These are phyloP conservation scores for Barnettozyma vustinii DNA, from an alignment of 805 yeast genomes.

Conservation along the genomic window DNA sequence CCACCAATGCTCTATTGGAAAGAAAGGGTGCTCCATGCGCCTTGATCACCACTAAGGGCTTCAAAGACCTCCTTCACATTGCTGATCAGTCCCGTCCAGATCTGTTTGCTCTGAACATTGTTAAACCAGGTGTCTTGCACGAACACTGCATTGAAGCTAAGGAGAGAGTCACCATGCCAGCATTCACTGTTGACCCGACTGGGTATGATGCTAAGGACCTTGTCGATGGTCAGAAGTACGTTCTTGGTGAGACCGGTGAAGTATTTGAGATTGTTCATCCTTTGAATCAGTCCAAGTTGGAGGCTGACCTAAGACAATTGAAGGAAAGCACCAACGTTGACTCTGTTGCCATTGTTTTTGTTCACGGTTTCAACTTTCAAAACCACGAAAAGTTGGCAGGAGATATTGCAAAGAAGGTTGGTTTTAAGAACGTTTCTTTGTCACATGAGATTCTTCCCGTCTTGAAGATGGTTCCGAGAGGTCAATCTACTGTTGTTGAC, in stretches of 20 bases:
- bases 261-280: slow-evolving; percentile 34
- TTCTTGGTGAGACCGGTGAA: slow-evolving; percentile 35
- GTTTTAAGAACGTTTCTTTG: slow-evolving; percentile 28
- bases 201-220: slow-evolving; percentile 26
- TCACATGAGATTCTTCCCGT: slow-evolving; percentile 35
- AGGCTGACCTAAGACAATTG: slow-evolving; percentile 18
- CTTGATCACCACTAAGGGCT: slow-evolving; percentile 44
- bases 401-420: slow-evolving; percentile 29
- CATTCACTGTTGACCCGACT: slow-evolving; percentile 59
- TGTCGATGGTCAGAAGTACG: slow-evolving; percentile 32
- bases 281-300: slow-evolving; percentile 24
- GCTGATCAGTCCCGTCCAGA: slow-evolving; percentile 51
- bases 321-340: slow-evolving; percentile 23
- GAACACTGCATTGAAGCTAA: slow-evolving; percentile 41
- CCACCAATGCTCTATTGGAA: slow-evolving; percentile 49
- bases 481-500: slow-evolving; percentile 37
- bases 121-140: slow-evolving; percentile 42
- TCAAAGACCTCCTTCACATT: slow-evolving; percentile 44
- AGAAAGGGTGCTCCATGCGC: slow-evolving; percentile 46
- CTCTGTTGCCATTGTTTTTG: slow-evolving; percentile 31
- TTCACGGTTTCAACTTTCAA: slow-evolving; percentile 34
- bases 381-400: slow-evolving; percentile 32
- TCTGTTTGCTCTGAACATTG: slow-evolving; percentile 43
- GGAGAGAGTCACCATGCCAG: slow-evolving; percentile 57
- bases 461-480: slow-evolving; percentile 35